A percentile compares a stretch with the other conserved stretches of the same genome.
Conservation (phyloP, 2,329 filamentous ascomycete species). For the Lachnellula subtilissima region DNA sequence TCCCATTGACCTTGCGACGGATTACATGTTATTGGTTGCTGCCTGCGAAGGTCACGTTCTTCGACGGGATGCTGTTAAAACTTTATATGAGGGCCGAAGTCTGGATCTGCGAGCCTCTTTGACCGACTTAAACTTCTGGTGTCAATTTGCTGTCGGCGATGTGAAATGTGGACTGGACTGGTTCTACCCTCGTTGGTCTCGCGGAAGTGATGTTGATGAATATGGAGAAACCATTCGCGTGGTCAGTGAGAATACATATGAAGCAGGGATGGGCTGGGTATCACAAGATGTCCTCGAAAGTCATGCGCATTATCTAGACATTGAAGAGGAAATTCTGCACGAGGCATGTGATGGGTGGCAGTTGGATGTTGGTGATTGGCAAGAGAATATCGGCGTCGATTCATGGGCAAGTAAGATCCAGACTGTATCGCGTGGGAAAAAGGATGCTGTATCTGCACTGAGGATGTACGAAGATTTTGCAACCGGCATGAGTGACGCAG, state of each 20-base stretch:
- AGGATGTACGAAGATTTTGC: constrained; percentile 49
- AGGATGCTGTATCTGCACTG: constrained; percentile 37
- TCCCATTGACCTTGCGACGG: constrained; percentile 62
- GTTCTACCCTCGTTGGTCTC: constrained; percentile 76
- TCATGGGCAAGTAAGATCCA: constrained; percentile 35
- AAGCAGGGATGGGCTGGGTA: constrained; percentile 71
- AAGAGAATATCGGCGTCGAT: constrained; percentile 37
- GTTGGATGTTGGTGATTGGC: constrained; percentile 58
- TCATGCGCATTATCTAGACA: constrained; percentile 36
- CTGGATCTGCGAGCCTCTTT: constrained; percentile 77
- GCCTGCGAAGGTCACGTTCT: constrained; percentile 87
- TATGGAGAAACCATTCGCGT: constrained; percentile 68
- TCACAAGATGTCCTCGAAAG: constrained; percentile 53
- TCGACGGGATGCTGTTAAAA: constrained; percentile 57
- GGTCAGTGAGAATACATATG: constrained; percentile 75
- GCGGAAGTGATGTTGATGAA: constrained; percentile 63
- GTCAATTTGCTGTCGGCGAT: constrained; percentile 90
- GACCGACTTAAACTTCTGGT: constrained; percentile 89
- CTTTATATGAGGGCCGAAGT: constrained; percentile 64
- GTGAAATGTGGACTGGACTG: constrained; percentile 83
- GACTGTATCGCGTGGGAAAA: constrained; percentile 8
- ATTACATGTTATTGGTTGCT: constrained; percentile 76
- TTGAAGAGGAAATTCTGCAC: constrained; percentile 58
- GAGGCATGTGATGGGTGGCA: constrained; percentile 66
- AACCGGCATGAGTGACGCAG: constrained; percentile 60